These are phyloP conservation scores for Neoboletus subvelutipes DNA, from an alignment of 768 basidiomycete genomes.

Conservation along the genomic window DNA sequence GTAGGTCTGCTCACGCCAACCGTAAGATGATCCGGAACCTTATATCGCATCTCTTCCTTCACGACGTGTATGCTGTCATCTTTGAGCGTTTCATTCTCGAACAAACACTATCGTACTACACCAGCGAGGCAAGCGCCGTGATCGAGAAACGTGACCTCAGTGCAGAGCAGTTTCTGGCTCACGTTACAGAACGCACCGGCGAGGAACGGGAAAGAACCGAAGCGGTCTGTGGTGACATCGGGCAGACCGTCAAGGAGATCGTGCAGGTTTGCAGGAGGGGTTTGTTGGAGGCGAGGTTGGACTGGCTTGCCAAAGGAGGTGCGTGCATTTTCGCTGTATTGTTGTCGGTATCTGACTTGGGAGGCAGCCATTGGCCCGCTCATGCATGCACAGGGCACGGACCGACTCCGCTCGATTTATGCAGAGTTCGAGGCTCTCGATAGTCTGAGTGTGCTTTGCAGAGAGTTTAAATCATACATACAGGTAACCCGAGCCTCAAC, in stretches of 20 bases:
- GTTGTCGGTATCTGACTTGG: conserved; percentile 25
- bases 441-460: conserved; percentile 51
- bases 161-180: conserved; percentile 54
- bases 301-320: conserved; percentile 46
- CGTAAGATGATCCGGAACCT: conserved; percentile 48
- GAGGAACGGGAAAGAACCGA: conserved; percentile 60
- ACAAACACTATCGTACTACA: conserved; percentile 53
- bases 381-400: conserved; percentile 46
- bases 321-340: conserved; percentile 30
- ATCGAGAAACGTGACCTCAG: conserved; percentile 32
- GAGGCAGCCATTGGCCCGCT: conserved; percentile 51
- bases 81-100: conserved; percentile 60
- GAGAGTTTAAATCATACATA: conserved; percentile 61
- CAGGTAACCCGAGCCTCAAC: conserved; percentile 39
- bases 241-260: conserved; percentile 49
- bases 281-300: conserved; percentile 43
- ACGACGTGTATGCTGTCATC: conserved; percentile 52
- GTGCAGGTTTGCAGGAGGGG: conserved; percentile 54
- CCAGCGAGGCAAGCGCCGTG: conserved; percentile 44
- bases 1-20: conserved; percentile 38
- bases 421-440: conserved; percentile 58
- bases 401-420: conserved; percentile 54
- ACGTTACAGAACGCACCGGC: conserved; percentile 43
- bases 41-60: conserved; percentile 54
- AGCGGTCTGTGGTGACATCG: conserved; percentile 45